Evolutionary conservation across 2,329 filamentous ascomycete species (phyloP).

Genomic region (Pyricularia sp.): DNA sequence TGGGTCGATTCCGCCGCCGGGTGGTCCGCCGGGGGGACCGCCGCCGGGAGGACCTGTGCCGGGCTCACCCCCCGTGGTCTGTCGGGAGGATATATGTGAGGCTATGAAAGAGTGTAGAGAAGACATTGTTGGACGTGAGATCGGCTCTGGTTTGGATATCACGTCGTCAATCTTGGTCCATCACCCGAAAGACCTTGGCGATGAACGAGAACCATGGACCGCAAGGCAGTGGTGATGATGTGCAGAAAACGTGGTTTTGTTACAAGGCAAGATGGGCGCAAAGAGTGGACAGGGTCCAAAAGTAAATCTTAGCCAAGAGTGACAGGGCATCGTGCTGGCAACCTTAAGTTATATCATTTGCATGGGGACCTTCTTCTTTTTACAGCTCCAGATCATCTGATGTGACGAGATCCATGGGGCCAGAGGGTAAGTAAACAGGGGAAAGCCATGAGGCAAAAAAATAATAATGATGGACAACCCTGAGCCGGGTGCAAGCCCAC

Average conservation of each 20-base stretch:
- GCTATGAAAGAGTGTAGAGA: neutral
- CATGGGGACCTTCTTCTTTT: neutral
- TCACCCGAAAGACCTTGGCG: neutral
- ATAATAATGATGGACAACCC: neutral
- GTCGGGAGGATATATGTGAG: neutral
- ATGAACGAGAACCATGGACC: neutral
- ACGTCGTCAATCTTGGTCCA: neutral
- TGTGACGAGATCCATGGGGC: neutral
- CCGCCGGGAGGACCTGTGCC: too few species aligned
- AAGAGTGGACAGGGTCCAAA: neutral
- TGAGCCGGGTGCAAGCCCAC: neutral
- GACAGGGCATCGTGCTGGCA: neutral
- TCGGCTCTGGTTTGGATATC: neutral
- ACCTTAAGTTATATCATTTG: neutral
- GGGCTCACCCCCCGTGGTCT: neutral
- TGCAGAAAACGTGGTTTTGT: neutral
- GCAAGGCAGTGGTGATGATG: neutral
- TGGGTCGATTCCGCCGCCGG: neutral
- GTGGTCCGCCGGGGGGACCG: too few species aligned
- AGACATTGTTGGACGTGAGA: neutral
- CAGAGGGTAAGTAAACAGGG: neutral
- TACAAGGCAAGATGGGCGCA: neutral
- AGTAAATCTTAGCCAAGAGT: neutral
- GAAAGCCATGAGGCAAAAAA: neutral
- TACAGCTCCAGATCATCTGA: neutral